Conservation (phyloP, 805 yeast species). For the Nakazawaea laoshanensis region DNA sequence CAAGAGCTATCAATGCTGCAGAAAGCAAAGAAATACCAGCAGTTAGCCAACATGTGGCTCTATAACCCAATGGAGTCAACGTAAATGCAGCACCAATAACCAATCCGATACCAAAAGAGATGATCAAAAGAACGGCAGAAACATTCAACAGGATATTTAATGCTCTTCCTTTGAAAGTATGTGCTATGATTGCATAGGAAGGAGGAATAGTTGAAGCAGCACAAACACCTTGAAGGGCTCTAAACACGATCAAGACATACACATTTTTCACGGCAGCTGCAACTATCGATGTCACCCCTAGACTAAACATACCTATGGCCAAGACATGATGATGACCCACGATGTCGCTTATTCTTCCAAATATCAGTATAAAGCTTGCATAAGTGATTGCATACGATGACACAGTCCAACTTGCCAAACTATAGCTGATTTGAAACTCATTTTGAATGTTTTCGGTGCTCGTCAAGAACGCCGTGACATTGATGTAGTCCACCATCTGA, state of each 20-base stretch:
- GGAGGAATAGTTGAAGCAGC: constrained; percentile 25
- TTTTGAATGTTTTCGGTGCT: constrained; percentile 1
- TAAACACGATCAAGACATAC: constrained; percentile 22
- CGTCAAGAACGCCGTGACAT: not conserved
- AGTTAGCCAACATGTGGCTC: constrained; percentile 10
- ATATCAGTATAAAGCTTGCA: constrained; percentile 26
- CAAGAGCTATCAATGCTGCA: not conserved
- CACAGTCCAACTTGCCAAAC: constrained; percentile 19
- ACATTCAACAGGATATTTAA: constrained; percentile 18
- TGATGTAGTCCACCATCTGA: not conserved
- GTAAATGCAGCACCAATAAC: not conserved
- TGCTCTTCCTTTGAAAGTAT: not conserved
- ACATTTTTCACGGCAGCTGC: constrained; percentile 20
- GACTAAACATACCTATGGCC: constrained; percentile 8
- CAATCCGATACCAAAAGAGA: not conserved
- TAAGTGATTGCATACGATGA: constrained; percentile 26
- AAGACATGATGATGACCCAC: constrained; percentile 22
- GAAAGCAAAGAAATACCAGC: not conserved
- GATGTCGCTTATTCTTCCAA: constrained; percentile 26
- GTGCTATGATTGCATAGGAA: constrained; percentile 20
- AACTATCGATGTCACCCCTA: constrained; percentile 17
- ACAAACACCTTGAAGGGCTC: constrained; percentile 29
- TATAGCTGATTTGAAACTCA: not conserved
- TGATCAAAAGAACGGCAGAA: constrained; percentile 19
- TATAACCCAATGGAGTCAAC: not conserved